Percentiles rank a stretch among this genome's conserved stretches.
phyloP scores from a whole-genome alignment of 805 yeast species.

The Millerago galiae region DNA sequence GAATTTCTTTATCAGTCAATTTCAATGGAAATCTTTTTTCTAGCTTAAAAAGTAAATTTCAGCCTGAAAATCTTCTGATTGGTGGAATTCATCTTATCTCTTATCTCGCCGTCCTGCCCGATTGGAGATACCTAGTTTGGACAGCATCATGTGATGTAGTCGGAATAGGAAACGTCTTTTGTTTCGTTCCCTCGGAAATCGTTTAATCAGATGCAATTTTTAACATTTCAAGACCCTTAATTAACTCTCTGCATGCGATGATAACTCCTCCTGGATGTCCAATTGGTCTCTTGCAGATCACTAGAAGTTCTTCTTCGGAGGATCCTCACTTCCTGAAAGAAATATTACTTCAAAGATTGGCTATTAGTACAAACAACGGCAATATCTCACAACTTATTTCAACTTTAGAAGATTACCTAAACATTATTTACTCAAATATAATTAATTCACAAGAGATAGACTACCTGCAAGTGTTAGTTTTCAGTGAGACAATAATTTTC shows the following conservation, averaged over 20 bases:
- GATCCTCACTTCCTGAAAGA: constrained; percentile 2
- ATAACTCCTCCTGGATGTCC: constrained; percentile 2
- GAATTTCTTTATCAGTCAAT: no score
- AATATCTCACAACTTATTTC: constrained; percentile 7
- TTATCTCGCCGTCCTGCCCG: not conserved
- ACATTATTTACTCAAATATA: constrained; percentile 2
- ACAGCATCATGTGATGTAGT: no score
- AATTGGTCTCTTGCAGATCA: constrained; percentile 1
- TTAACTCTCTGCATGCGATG: not conserved
- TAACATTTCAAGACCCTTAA: no score
- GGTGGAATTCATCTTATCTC: not conserved
- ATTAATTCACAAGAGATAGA: not conserved
- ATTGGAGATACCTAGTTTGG: no score
- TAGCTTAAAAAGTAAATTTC: not conserved
- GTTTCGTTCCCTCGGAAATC: no score
- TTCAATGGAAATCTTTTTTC: no score
- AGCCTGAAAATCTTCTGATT: not conserved
- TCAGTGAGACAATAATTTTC: not conserved
- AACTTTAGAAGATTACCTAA: constrained; percentile 9
- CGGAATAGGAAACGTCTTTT: no score
- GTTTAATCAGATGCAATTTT: no score
- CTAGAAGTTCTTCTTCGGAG: not conserved
- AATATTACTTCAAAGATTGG: constrained; percentile 5
- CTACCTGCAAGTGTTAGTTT: not conserved
- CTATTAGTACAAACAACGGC: not conserved